phyloP scores from a whole-genome alignment of 495 filamentous ascomycete species.

The Paragyromitra xinjiangensis region DNA sequence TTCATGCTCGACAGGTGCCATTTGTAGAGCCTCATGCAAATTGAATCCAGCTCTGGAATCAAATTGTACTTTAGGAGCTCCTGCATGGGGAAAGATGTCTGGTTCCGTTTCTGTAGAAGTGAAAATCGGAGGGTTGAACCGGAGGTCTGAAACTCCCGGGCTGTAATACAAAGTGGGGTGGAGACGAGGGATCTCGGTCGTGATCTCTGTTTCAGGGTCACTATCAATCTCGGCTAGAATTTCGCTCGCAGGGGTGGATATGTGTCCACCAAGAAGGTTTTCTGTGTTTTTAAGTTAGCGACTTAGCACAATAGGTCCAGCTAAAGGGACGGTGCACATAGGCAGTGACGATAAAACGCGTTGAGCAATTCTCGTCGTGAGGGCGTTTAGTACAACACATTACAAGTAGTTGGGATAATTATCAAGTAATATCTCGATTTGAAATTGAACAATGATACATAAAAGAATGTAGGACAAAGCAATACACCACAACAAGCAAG shows the following conservation, averaged over 20 bases:
- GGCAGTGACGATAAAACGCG: not conserved
- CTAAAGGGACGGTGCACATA: not conserved
- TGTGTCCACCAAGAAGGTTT: too few species aligned
- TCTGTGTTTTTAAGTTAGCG: not conserved
- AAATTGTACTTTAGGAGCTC: not conserved
- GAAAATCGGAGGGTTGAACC: not conserved
- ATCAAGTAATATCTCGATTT: not conserved
- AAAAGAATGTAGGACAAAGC: not conserved
- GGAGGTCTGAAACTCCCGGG: too few species aligned
- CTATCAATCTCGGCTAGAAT: not conserved
- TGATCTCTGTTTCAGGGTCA: not conserved
- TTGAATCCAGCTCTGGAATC: not conserved
- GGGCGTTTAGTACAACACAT: not conserved
- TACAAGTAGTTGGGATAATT: not conserved
- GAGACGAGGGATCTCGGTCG: not conserved
- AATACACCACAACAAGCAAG: not conserved
- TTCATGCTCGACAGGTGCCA: not conserved
- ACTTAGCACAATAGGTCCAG: not conserved
- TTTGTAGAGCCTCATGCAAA: not conserved
- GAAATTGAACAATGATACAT: not conserved
- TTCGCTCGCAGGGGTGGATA: not conserved
- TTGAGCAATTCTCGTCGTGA: not conserved
- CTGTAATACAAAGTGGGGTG: not conserved
- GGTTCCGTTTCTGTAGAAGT: not conserved
- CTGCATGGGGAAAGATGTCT: not conserved